Evolutionary conservation across 352 stramenopile genomes (phyloP).

Genomic region (Phytophthora pistaciae): DNA sequence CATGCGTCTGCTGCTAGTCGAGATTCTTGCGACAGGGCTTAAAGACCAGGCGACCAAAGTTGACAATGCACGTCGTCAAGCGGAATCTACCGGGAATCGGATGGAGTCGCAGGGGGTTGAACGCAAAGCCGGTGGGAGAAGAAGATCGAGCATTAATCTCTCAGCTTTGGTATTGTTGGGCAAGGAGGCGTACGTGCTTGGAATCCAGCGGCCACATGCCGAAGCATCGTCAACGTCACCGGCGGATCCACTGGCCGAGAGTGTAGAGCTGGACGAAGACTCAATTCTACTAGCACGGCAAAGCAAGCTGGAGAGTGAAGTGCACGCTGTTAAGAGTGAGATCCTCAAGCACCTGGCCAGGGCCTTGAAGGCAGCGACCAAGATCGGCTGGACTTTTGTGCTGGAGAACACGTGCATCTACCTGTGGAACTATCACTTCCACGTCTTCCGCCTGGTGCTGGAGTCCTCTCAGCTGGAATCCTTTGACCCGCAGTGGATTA

Average conservation of each 20-base stretch:
- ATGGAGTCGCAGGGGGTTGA: slow-evolving; percentile 2
- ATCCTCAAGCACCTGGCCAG: slow-evolving; percentile 50
- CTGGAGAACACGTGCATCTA: slow-evolving; percentile 88
- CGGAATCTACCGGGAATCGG: slow-evolving; percentile 12
- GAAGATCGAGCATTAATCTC: slow-evolving; percentile 26
- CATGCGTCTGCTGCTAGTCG: slow-evolving; percentile 54
- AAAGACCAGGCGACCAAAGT: slow-evolving; percentile 34
- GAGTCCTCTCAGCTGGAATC: slow-evolving; percentile 15
- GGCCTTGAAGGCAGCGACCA: slow-evolving; percentile 44
- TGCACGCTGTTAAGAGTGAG: slow-evolving; percentile 55
- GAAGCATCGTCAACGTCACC: slow-evolving; percentile 4
- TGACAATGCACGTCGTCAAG: slow-evolving; percentile 16
- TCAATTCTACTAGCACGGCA: slow-evolving; percentile 6
- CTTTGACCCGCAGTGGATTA: slow-evolving; percentile 53
- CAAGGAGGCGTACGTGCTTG: slow-evolving; percentile 44
- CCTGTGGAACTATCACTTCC: slow-evolving; percentile 94
- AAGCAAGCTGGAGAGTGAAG: slow-evolving; percentile 18
- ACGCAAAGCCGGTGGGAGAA: slow-evolving; percentile 8
- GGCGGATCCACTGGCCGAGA: slow-evolving; percentile 3
- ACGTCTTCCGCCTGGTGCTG: slow-evolving; percentile 72
- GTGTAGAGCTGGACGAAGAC: slow-evolving; percentile 14
- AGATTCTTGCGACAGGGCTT: slow-evolving; percentile 52
- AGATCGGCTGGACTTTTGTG: slow-evolving; percentile 66
- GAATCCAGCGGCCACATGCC: slow-evolving; percentile 33
- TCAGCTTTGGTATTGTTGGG: slow-evolving; percentile 25